These are phyloP conservation scores for Mesembryanthemum crystallinum DNA, from an alignment of 148 eudicot species.

Conservation along the genomic window DNA sequence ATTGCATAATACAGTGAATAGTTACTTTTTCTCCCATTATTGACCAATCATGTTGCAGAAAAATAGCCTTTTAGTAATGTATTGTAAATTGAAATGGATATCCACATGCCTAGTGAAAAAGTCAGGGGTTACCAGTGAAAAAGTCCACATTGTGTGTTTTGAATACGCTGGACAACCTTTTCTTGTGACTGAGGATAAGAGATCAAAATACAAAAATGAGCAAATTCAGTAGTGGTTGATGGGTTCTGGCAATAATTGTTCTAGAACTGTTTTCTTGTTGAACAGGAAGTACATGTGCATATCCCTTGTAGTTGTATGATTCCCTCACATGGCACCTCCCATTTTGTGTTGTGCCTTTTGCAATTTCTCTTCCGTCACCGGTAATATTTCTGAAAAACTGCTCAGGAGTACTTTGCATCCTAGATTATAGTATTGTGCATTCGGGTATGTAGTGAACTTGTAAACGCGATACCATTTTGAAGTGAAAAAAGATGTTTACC, in stretches of 20 bases:
- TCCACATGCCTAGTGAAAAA: slow-evolving; percentile 15
- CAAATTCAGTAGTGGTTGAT: not conserved
- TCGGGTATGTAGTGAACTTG: no score
- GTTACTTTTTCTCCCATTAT: slow-evolving; percentile 4
- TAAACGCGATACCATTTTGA: no score
- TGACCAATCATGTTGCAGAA: slow-evolving; percentile 18
- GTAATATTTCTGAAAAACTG: not conserved
- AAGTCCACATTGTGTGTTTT: not conserved
- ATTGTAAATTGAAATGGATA: not conserved
- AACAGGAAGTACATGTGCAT: slow-evolving; percentile 19
- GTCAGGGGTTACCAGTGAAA: not conserved
- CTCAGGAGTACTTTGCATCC: no score
- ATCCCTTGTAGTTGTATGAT: slow-evolving; percentile 6
- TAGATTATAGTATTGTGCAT: no score
- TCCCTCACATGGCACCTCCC: slow-evolving; percentile 13
- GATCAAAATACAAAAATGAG: not conserved
- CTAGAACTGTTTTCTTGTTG: slow-evolving; percentile 5
- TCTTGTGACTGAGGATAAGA: not conserved
- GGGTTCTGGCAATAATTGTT: slow-evolving; percentile 11
- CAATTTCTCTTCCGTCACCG: not conserved
- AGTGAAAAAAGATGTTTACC: no score
- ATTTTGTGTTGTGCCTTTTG: not conserved
- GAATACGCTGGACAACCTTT: slow-evolving; percentile 7
- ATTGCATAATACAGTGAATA: not conserved
- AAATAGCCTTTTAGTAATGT: not conserved